A percentile compares a stretch with the other conserved stretches of the same genome.
phyloP scores from a whole-genome alignment of 306 rosid genomes.

The Dryas drummondii region DNA sequence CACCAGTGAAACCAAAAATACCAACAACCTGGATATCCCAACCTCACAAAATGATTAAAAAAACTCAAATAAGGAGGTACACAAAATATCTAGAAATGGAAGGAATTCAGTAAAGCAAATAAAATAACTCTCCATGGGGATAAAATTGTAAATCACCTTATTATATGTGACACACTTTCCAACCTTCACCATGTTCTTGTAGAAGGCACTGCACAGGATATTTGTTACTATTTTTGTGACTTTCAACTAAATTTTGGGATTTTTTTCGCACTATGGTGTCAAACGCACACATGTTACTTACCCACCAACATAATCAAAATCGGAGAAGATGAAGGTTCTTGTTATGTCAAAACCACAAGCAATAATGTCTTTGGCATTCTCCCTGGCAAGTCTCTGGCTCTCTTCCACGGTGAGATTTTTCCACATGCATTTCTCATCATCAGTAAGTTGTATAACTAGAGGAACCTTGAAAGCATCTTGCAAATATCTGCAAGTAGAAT shows the following conservation, averaged over 20 bases:
- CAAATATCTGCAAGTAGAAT: slow-evolving; percentile 61
- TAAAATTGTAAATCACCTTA: slow-evolving; percentile 28
- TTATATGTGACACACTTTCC: slow-evolving; percentile 86
- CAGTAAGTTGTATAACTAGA: slow-evolving; percentile 88
- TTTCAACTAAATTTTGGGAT: neutral
- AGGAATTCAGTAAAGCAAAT: neutral
- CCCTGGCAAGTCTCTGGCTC: slow-evolving; percentile 76
- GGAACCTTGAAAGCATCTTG: slow-evolving; percentile 97
- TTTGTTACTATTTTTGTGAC: no score
- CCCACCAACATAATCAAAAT: slow-evolving; percentile 84
- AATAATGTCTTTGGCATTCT: slow-evolving; percentile 90
- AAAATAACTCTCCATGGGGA: neutral
- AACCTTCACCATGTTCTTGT: slow-evolving; percentile 75
- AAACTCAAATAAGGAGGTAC: neutral
- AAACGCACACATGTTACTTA: slow-evolving; percentile 37
- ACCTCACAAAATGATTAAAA: slow-evolving; percentile 1
- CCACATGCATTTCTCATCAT: slow-evolving; percentile 95
- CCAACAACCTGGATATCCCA: slow-evolving; percentile 65
- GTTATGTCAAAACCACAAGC: slow-evolving; percentile 95
- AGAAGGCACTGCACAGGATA: slow-evolving; percentile 65
- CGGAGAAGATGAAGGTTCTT: slow-evolving; percentile 80
- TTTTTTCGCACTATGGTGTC: neutral
- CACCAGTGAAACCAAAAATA: slow-evolving; percentile 84
- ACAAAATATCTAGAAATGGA: neutral
- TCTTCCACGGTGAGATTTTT: slow-evolving; percentile 76